Percentiles rank a stretch among this genome's conserved stretches.
phyloP scores from a whole-genome alignment of 1,139 yeast genomes.

The Geotrichum australiense region DNA sequence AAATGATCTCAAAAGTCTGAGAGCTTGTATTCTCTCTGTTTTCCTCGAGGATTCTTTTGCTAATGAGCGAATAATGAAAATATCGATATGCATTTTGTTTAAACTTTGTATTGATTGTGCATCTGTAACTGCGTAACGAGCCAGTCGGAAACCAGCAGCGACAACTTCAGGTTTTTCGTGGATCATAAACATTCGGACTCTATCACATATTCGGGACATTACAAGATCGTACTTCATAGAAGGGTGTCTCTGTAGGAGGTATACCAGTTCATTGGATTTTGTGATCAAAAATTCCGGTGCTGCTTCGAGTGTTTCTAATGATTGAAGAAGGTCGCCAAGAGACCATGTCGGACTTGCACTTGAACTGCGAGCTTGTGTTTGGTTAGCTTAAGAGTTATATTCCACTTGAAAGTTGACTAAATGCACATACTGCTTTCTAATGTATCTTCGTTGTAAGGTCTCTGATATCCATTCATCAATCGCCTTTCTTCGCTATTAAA shows the following conservation, averaged over 20 bases:
- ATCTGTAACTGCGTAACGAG: constrained; percentile 56
- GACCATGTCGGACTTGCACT: constrained; percentile 42
- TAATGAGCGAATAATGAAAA: constrained; percentile 56
- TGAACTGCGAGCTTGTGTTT: background rate
- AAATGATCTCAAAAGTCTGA: constrained; percentile 61
- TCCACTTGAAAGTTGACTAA: no score
- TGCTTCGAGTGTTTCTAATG: constrained; percentile 39
- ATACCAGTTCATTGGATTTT: constrained; percentile 58
- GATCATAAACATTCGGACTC: constrained; percentile 54
- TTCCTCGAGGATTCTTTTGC: constrained; percentile 47
- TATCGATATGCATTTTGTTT: constrained; percentile 48
- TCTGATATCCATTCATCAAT: no score
- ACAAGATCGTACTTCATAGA: constrained; percentile 58
- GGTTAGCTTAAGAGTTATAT: background rate
- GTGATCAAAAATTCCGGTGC: constrained; percentile 47
- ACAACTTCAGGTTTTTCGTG: constrained; percentile 56
- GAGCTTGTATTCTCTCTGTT: constrained; percentile 70
- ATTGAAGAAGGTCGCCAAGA: constrained; percentile 44
- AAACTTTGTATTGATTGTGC: constrained; percentile 43
- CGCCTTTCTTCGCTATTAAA: no score
- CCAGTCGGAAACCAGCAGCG: constrained; percentile 69
- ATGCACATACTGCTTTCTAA: no score
- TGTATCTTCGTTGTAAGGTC: no score
- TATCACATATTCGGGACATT: constrained; percentile 51
- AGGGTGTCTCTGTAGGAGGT: constrained; percentile 51